A percentile compares a stretch with the other conserved stretches of the same genome.
Conservation (phyloP, 768 basidiomycete genomes). For the Mrakia hoshinonis region DNA sequence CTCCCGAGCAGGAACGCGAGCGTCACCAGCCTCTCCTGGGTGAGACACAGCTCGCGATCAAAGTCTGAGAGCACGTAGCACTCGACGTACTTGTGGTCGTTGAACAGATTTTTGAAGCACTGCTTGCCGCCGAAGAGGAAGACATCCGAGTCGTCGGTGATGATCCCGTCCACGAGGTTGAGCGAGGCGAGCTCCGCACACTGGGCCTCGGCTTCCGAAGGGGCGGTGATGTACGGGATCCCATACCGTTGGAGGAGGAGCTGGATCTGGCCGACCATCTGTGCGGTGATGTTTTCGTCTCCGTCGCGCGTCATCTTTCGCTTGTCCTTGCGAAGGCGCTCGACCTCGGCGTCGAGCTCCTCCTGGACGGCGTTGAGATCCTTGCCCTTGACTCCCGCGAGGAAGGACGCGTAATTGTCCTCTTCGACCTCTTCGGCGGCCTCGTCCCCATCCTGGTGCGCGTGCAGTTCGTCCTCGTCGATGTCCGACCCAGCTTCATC, state of each 20-base stretch:
- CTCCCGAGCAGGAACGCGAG: constrained; percentile 92
- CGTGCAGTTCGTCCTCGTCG: constrained; percentile 58
- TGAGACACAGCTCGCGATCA: constrained; percentile 73
- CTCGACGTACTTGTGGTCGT: constrained; percentile 96
- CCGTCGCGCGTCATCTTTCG: constrained; percentile 87
- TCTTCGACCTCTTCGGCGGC: constrained; percentile 42
- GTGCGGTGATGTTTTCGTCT: constrained; percentile 78
- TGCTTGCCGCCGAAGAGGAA: constrained; percentile 92
- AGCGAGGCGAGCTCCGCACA: constrained; percentile 83
- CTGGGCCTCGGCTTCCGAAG: constrained; percentile 99
- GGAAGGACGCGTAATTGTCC: constrained; percentile 79
- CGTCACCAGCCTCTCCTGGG: constrained; percentile 73
- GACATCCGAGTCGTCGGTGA: constrained; percentile 97
- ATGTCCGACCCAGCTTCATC: constrained; percentile 1
- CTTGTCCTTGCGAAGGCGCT: constrained; percentile 65
- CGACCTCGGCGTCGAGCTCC: constrained; percentile 90
- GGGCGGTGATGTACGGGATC: constrained; percentile 95
- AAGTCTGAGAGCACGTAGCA: constrained; percentile 82
- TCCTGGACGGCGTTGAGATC: constrained; percentile 68
- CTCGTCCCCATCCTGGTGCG: constrained; percentile 43
- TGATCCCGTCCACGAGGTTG: constrained; percentile 87
- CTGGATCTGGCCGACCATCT: constrained; percentile 82
- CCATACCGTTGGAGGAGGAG: constrained; percentile 85
- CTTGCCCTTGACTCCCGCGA: constrained; percentile 81
- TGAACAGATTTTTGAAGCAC: constrained; percentile 99